A percentile compares a stretch with the other conserved stretches of the same genome.
These are phyloP conservation scores for Apiospora arundinis DNA, from an alignment of 2,329 filamentous ascomycete species.

Conservation along the genomic window DNA sequence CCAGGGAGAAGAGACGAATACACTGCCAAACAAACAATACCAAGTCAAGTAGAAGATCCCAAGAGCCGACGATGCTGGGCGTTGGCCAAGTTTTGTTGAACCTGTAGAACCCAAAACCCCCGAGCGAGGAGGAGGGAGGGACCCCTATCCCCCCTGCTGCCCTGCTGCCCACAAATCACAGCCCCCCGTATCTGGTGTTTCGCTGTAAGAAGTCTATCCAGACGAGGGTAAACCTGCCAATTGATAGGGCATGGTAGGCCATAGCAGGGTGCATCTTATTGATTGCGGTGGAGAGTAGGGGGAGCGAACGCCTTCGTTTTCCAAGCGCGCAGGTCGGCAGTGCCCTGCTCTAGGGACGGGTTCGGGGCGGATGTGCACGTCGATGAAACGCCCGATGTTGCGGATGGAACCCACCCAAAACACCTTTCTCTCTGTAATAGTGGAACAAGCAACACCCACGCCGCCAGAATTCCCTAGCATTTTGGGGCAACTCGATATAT, in stretches of 20 bases:
- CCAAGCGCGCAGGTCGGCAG: not conserved
- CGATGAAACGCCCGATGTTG: conserved; percentile 11
- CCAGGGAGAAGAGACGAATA: conserved; percentile 12
- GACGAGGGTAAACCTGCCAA: not conserved
- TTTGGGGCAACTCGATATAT: not conserved
- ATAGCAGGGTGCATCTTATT: not conserved
- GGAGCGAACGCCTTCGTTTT: not conserved
- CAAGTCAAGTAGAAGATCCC: conserved; percentile 10
- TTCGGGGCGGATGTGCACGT: conserved; percentile 12
- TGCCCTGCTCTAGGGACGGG: not conserved
- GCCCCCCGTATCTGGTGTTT: conserved; percentile 6
- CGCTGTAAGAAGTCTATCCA: not conserved
- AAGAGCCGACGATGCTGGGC: not conserved
- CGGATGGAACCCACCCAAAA: conserved; percentile 15
- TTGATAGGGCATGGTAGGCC: not conserved
- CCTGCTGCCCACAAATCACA: not conserved
- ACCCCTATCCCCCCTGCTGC: not conserved
- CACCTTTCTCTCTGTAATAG: not conserved
- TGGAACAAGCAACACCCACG: not conserved
- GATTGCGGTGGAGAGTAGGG: not conserved
- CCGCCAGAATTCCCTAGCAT: too few species aligned
- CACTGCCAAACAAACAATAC: conserved; percentile 15
- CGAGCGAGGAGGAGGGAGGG: not conserved
- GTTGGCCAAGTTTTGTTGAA: conserved; percentile 7
- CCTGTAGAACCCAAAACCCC: not conserved